Percentiles rank a stretch among this genome's conserved stretches.
phyloP scores from a whole-genome alignment of 768 basidiomycete genomes.

The Russula virescens region DNA sequence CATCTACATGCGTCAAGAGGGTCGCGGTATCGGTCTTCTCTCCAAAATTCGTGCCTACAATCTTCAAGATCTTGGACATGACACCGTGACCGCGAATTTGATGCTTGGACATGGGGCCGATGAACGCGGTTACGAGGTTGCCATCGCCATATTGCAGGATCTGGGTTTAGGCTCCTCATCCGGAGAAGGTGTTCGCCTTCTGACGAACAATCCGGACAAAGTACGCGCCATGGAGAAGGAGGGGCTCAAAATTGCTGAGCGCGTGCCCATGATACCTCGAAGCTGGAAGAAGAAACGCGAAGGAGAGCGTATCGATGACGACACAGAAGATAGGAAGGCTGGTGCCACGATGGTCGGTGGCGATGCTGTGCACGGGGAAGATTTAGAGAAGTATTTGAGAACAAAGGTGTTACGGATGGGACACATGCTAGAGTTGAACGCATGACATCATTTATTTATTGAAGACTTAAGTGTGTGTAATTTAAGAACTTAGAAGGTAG shows the following conservation, averaged over 20 bases:
- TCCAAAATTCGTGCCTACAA: conserved; percentile 98
- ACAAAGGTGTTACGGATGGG: conserved; percentile 99
- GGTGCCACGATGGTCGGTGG: conserved; percentile 83
- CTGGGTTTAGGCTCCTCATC: conserved; percentile 61
- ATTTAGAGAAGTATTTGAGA: conserved; percentile 90
- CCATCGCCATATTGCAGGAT: conserved; percentile 84
- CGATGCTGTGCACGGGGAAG: conserved; percentile 68
- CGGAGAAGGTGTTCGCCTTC: conserved; percentile 59
- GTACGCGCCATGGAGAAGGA: conserved; percentile 81
- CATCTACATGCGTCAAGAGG: conserved; percentile 95
- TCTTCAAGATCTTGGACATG: conserved; percentile 94
- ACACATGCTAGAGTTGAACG: conserved; percentile 67
- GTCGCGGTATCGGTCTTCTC: conserved; percentile 91
- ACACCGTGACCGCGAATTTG: conserved; percentile 97
- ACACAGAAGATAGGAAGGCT: conserved; percentile 37
- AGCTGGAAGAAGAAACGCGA: conserved; percentile 56
- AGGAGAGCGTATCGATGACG: conserved; percentile 20
- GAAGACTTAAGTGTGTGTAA: background rate
- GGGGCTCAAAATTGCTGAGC: conserved; percentile 72
- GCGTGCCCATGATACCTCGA: conserved; percentile 91
- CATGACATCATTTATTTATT: background rate
- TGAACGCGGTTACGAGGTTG: conserved; percentile 88
- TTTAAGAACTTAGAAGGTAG: background rate
- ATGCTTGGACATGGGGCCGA: conserved; percentile 94
- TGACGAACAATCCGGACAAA: conserved; percentile 99